Evolutionary conservation across 2,329 filamentous ascomycete species (phyloP).

Genomic region (Beauveria asiatica): DNA sequence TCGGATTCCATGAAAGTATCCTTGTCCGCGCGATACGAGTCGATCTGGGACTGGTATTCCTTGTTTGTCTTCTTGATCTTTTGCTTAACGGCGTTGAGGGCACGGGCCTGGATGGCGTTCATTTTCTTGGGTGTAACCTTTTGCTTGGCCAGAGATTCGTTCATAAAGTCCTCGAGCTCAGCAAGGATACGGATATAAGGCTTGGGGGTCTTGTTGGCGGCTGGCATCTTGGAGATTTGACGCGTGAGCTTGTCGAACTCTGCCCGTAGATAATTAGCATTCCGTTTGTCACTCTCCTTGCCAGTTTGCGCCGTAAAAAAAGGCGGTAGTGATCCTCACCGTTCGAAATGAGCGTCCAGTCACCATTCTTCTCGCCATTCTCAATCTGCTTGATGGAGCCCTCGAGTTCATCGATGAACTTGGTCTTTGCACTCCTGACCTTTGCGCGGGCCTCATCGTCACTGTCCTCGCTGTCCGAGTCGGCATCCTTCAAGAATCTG

Average conservation of each 20-base stretch:
- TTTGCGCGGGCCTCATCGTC: constrained; percentile 79
- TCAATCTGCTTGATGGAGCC: constrained; percentile 83
- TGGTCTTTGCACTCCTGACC: constrained; percentile 97
- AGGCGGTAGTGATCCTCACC: constrained; percentile 45
- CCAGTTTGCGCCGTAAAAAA: background rate
- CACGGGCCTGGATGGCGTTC: constrained; percentile 91
- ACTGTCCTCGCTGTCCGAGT: constrained; percentile 72
- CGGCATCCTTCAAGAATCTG: constrained; percentile 72
- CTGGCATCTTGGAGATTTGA: constrained; percentile 69
- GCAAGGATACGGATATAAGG: constrained; percentile 86
- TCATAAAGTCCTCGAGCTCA: constrained; percentile 89
- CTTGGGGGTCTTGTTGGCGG: constrained; percentile 75
- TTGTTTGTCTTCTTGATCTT: constrained; percentile 99
- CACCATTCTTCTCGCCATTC: constrained; percentile 94
- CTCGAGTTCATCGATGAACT: constrained; percentile 90
- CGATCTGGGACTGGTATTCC: constrained; percentile 81
- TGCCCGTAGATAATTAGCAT: constrained; percentile 29
- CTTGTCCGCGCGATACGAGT: constrained; percentile 77
- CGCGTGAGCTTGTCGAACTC: constrained; percentile 94
- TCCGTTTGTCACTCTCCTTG: background rate
- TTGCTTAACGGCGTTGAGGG: constrained; percentile 94
- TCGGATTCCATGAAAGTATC: constrained; percentile 82
- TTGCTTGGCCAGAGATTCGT: constrained; percentile 88
- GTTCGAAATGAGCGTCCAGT: constrained; percentile 87
- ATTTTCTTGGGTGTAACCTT: constrained; percentile 97